These are phyloP conservation scores for Scheffersomyces insectosa DNA, from an alignment of 1,139 yeast genomes.

Conservation along the genomic window DNA sequence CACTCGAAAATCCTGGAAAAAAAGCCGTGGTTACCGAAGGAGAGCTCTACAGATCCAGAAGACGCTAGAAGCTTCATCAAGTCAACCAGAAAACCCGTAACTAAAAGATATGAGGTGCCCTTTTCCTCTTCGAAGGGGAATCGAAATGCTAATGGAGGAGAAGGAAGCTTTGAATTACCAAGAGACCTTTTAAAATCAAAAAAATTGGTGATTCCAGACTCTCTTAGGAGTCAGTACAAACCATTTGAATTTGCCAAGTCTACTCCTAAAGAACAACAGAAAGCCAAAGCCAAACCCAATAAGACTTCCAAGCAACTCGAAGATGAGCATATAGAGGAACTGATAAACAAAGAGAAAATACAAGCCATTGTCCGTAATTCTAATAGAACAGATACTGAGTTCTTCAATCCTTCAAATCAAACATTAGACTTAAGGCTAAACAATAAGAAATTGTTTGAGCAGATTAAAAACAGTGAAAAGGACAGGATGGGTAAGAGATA, in stretches of 20 bases:
- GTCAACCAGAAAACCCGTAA: no score
- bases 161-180: neutral
- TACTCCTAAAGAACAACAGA: neutral
- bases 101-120: no score
- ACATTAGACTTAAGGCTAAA: constrained; percentile 11
- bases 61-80: no score
- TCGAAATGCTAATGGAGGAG: no score
- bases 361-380: neutral
- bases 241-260: neutral
- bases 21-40: neutral
- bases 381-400: neutral
- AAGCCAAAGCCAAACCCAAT: neutral
- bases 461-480: constrained; percentile 15
- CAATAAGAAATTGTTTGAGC: constrained; percentile 13
- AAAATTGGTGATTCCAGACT: neutral
- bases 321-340: neutral
- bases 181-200: neutral
- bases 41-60: no score
- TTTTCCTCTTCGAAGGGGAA: no score
- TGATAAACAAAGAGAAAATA: neutral
- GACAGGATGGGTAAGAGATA: constrained; percentile 21
- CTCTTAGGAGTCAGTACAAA: neutral
- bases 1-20: neutral
- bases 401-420: constrained; percentile 12
- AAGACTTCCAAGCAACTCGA: neutral